Base-by-base conservation (phyloP, 2,329 filamentous ascomycete species). In the Colletotrichum costaricense region DNA sequence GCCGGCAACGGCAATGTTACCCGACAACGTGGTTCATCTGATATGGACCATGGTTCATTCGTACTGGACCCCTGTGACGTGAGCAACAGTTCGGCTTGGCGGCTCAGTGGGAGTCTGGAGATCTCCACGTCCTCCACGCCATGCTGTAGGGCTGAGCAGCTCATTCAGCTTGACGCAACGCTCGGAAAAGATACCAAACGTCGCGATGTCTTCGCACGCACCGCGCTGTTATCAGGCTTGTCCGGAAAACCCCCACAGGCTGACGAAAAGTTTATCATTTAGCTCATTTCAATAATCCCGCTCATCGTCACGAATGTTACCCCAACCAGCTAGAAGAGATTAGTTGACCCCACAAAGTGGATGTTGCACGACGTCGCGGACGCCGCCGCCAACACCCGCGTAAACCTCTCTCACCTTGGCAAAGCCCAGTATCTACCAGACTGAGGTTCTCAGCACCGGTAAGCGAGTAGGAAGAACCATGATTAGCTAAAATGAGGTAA, bases 311-410 rank as follows among this genome's bases (percentile, higher is more conserved):
- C 46, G 5, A 62, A 70, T 70, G 67, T 52, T 38, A 65, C 56
- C 33, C 42, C 55, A 56, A 55, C 33, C 30, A 56, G 70, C 42
- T 38, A 35, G 60, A 54, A 54, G 71, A 73, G 42, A 71, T 73
- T 73, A 49, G 46, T 8, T 4, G 24, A 66, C 67, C 30, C 71
- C 71, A 66, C 67, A 73, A 71, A 65, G 71, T 73, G 71, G 71
- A 70, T 71, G 55, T 66, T 62, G 46, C 71, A 65, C 67, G 71
- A 73, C 71, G 71, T 70, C 71, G 71, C 60, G 26, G 30, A 60
- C 54, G 35, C 35, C 60, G 60, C 70, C 67, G 60, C 55, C 70
- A 58, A 62, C 56, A 62, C 19, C 35, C 60, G 55, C 62, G 62
- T 30, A 56, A 46, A 11, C 59, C 33, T 60, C 46, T 24, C 30